Evolutionary conservation across 257 asterid genomes (phyloP).

Genomic region (Solanum chaucha): DNA sequence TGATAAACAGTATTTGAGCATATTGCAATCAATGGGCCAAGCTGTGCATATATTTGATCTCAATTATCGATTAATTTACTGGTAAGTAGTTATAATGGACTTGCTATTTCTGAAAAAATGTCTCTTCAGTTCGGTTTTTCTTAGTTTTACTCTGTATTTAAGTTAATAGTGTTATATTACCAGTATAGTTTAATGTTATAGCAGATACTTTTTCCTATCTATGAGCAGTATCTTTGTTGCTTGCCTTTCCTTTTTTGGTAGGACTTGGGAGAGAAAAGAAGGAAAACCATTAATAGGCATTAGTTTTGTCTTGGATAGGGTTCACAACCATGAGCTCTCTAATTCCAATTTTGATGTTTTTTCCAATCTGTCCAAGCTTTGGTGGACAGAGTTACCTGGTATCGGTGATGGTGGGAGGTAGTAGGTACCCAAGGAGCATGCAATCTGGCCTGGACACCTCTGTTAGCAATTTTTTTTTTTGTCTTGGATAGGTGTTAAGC

Average conservation of each 20-base stretch:
- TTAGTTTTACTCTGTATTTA: not conserved
- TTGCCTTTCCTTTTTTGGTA: not conserved
- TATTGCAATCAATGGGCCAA: constrained; percentile 92
- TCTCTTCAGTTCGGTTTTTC: not conserved
- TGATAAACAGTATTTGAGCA: constrained; percentile 68
- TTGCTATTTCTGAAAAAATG: constrained; percentile 4
- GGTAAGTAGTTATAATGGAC: constrained; percentile 42
- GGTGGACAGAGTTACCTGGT: not conserved
- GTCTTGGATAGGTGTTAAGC: not conserved
- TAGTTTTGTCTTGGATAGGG: not conserved
- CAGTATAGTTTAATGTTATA: not conserved
- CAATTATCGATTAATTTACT: constrained; percentile 54
- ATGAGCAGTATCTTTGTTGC: not conserved
- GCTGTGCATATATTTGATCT: constrained; percentile 69
- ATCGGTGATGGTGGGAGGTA: not conserved
- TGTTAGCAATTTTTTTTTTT: not conserved
- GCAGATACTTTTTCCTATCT: not conserved
- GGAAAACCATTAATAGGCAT: not conserved
- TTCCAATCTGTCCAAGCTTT: not conserved
- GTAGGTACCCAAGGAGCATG: not conserved
- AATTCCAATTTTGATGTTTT: not conserved
- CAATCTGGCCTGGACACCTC: not conserved
- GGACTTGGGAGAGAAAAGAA: not conserved
- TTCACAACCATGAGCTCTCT: not conserved
- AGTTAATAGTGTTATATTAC: not conserved